Percentiles rank a stretch among this genome's conserved stretches.
phyloP scores from a whole-genome alignment of 2,329 filamentous ascomycete species.

The Colletotrichum gloeosporioides region DNA sequence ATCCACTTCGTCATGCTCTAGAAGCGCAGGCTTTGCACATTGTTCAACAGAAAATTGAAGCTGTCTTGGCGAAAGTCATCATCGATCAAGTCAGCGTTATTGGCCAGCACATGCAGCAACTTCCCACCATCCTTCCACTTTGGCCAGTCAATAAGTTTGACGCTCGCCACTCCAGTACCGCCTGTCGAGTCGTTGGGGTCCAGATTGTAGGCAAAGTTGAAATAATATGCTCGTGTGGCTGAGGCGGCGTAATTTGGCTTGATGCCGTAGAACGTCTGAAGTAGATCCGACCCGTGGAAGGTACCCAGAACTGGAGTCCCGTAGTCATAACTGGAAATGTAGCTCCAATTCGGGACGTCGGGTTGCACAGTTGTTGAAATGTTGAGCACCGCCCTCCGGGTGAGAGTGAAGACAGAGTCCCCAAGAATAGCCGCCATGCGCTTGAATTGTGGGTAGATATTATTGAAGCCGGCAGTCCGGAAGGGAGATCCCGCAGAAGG shows the following conservation, averaged over 20 bases:
- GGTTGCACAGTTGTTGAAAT: constrained; percentile 42
- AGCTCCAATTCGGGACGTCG: constrained; percentile 61
- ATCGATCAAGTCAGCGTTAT: constrained; percentile 11
- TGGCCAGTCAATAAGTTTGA: constrained; percentile 24
- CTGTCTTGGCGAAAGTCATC: constrained; percentile 25
- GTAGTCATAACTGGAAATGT: constrained; percentile 64
- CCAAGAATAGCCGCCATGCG: constrained; percentile 67
- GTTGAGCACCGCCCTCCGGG: constrained; percentile 48
- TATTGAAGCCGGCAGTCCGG: constrained; percentile 60
- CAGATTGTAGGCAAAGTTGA: constrained; percentile 61
- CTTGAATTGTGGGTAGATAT: constrained; percentile 70
- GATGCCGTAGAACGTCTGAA: constrained; percentile 60
- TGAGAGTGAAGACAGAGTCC: constrained; percentile 60
- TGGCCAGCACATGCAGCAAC: constrained; percentile 33
- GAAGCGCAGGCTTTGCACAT: constrained; percentile 7
- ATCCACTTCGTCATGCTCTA: not conserved
- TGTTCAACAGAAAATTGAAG: constrained; percentile 20
- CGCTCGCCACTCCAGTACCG: constrained; percentile 13
- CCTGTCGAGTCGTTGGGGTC: constrained; percentile 57
- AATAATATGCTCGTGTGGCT: constrained; percentile 61
- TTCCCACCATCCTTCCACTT: constrained; percentile 46
- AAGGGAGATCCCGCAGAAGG: constrained; percentile 63
- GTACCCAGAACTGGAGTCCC: constrained; percentile 67
- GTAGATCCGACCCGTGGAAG: constrained; percentile 64
- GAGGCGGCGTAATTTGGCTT: constrained; percentile 51